phyloP scores from a whole-genome alignment of 805 yeast species.

The Gaillardinia entomophila region DNA sequence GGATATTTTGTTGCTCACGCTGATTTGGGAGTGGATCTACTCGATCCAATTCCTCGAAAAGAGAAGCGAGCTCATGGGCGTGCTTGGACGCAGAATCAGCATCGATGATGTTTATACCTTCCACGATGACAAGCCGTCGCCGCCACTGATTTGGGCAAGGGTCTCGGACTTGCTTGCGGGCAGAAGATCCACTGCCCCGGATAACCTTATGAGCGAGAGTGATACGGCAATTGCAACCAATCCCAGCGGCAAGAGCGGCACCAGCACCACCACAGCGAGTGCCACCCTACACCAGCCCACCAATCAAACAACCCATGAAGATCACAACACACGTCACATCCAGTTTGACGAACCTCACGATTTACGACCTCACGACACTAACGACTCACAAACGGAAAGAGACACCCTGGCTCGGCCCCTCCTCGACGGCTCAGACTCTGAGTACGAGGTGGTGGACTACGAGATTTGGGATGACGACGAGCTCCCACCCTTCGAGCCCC shows the following conservation, averaged over 20 bases:
- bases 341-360: too few species aligned
- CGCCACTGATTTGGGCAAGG: too few species aligned
- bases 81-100: constrained; percentile 56
- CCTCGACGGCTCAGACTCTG: not conserved
- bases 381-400: too few species aligned
- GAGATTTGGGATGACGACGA: constrained; percentile 11
- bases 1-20: constrained; percentile 44
- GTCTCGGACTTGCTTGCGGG: not conserved
- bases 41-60: constrained; percentile 47
- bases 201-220: too few species aligned
- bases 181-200: not conserved
- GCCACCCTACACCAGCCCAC: not conserved
- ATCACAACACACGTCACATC: too few species aligned
- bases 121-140: not conserved
- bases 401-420: not conserved
- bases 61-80: constrained; percentile 47
- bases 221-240: too few species aligned
- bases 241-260: too few species aligned
- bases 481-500: constrained; percentile 41
- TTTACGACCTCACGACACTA: too few species aligned
- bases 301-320: too few species aligned
- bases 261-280: not conserved
- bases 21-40: constrained; percentile 64
- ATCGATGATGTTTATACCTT: constrained; percentile 31
- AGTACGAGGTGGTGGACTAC: constrained; percentile 21